Evolutionary conservation across 495 filamentous ascomycete species (phyloP).

Genomic region (Astrothelium subdiscretum): DNA sequence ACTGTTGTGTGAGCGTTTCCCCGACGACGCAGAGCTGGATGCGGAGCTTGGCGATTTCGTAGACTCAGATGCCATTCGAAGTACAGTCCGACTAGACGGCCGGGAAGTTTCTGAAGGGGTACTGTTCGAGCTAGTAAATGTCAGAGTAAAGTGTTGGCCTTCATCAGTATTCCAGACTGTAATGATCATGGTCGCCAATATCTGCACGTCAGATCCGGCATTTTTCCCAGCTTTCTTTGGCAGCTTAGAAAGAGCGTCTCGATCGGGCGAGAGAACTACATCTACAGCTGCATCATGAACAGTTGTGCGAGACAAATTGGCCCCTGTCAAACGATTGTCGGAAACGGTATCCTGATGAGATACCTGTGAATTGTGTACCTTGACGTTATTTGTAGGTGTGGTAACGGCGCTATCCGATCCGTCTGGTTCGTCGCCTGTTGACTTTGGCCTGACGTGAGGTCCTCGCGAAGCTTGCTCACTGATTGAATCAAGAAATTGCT

Average conservation of each 20-base stretch:
- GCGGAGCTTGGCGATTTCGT: constrained; percentile 12
- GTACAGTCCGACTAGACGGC: constrained; percentile 19
- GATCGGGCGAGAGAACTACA: constrained; percentile 38
- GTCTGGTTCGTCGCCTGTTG: background rate
- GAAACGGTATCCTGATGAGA: background rate
- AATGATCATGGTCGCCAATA: constrained; percentile 54
- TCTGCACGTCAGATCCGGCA: constrained; percentile 17
- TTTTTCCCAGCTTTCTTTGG: constrained; percentile 21
- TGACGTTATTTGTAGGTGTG: constrained; percentile 6
- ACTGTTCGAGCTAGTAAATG: constrained; percentile 42
- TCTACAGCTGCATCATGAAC: constrained; percentile 43
- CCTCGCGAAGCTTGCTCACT: constrained; percentile 17
- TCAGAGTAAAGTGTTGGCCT: constrained; percentile 51
- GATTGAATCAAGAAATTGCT: constrained; percentile 23
- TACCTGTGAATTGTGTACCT: background rate
- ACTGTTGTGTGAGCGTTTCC: constrained; percentile 8
- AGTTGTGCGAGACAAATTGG: constrained; percentile 6
- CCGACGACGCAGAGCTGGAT: constrained; percentile 20
- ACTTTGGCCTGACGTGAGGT: background rate
- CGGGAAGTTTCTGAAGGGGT: constrained; percentile 17
- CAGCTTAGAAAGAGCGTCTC: constrained; percentile 11
- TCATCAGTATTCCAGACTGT: constrained; percentile 50
- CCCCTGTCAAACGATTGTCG: background rate
- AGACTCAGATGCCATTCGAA: constrained; percentile 12
- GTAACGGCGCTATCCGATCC: constrained; percentile 4